phyloP scores from a whole-genome alignment of 2,329 filamentous ascomycete species.

The Blastomyces gilchristii region DNA sequence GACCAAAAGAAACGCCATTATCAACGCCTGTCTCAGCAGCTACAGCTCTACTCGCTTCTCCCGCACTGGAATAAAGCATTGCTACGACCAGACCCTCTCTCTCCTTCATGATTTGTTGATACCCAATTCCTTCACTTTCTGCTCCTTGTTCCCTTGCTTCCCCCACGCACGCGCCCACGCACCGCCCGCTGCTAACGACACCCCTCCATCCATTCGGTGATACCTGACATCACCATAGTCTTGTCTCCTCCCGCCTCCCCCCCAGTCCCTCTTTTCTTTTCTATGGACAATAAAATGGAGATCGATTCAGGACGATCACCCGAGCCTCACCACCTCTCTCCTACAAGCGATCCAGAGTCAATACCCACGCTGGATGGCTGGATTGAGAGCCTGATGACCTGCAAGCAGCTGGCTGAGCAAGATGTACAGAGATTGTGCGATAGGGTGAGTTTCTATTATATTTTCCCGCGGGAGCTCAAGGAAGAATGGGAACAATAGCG shows the following conservation, averaged over 20 bases:
- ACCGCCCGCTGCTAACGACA: slow-evolving; percentile 9
- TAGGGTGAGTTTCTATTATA: slow-evolving; percentile 55
- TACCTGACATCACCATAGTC: slow-evolving; percentile 10
- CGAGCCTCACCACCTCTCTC: slow-evolving; percentile 63
- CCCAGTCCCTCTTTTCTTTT: not conserved
- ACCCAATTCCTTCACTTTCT: slow-evolving; percentile 4
- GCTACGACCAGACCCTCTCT: not conserved
- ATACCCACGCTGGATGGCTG: slow-evolving; percentile 92
- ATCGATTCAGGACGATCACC: slow-evolving; percentile 80
- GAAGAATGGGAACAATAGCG: not conserved
- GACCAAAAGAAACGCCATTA: not conserved
- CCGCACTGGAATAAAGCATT: not conserved
- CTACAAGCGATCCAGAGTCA: slow-evolving; percentile 71
- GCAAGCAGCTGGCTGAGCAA: slow-evolving; percentile 91
- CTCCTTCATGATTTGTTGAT: slow-evolving; percentile 13
- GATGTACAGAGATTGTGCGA: slow-evolving; percentile 97
- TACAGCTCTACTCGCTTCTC: not conserved
- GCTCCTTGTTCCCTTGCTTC: not conserved
- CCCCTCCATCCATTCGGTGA: slow-evolving; percentile 9
- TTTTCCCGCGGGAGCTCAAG: not conserved
- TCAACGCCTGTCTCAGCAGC: not conserved
- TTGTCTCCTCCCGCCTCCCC: slow-evolving; percentile 11
- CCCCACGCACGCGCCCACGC: slow-evolving; percentile 4
- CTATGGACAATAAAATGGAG: slow-evolving; percentile 98
- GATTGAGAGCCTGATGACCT: slow-evolving; percentile 97